Evolutionary conservation across 495 filamentous ascomycete genomes (phyloP), one percentile per base, ranked within the genome.

Genomic region (Aspergillus mulundensis): DNA sequence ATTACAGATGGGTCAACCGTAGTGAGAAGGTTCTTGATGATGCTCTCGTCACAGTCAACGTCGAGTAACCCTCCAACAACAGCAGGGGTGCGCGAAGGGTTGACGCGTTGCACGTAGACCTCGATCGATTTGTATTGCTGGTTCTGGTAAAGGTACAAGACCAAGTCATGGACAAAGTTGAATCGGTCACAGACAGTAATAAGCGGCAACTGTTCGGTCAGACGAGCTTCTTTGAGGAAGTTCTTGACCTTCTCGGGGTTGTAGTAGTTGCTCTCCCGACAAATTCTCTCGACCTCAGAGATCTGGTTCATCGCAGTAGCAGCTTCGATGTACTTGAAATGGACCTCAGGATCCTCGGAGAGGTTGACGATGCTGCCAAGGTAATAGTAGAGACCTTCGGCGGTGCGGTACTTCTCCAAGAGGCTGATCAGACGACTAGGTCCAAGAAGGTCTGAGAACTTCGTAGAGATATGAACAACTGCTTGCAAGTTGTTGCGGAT

Each of bases 81-180:
- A 54, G 91, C 87, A 6, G 95, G 95, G 21, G 95, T 92, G 61
- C 94, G 81, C n/a, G 84, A 79, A 15, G 95, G 93, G 71, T 99
- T 99, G 61, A 99, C 90, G 23, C 91, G 88, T 78, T 99, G 95
- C n/a, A 99, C 95, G 62, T 99, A 99, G 47, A 95, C 86, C 74
- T 99, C 95, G 60, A 99, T 99, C 14, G 95, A 96, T 76, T 96
- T 95, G 87, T 95, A 99, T 66, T 97, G 95, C 71, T 97, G 94
- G 74, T 96, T 96, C 73, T 96, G 91, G 78, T 97, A 99, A 21
- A 99, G 89, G 71, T 96, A 97, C 20, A 97, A 81, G 23, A 99
- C 89, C 64, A 99, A 69, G 68, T 99, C 95, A 64, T 99, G 95
- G 54, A 97, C 90, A 67, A 99, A 93, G 76, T 97, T 95, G 81